phyloP scores from a whole-genome alignment of 768 basidiomycete genomes.

The Russula earlei region DNA sequence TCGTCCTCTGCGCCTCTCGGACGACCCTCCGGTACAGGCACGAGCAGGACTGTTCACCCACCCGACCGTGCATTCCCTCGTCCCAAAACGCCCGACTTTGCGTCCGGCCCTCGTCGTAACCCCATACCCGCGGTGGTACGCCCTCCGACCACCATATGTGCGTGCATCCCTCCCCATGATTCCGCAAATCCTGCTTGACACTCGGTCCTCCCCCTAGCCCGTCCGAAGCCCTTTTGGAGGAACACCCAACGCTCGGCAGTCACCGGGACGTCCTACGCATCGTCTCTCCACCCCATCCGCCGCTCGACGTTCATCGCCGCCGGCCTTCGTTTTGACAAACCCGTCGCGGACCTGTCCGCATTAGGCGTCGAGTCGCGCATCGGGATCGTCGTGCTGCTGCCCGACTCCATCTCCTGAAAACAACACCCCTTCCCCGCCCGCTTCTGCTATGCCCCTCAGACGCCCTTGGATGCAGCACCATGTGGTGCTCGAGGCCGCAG shows the following conservation, averaged over 20 bases:
- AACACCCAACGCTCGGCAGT: slow-evolving; percentile 65
- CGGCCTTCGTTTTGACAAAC: slow-evolving; percentile 57
- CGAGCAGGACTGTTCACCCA: neutral
- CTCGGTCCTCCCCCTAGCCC: slow-evolving; percentile 40
- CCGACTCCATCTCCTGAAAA: slow-evolving; percentile 2
- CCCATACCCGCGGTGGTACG: slow-evolving; percentile 35
- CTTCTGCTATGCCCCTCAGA: neutral
- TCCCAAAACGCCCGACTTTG: neutral
- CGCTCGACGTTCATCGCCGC: slow-evolving; percentile 74
- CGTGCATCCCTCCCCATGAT: slow-evolving; percentile 26
- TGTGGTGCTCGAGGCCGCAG: neutral
- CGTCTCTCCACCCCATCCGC: slow-evolving; percentile 62
- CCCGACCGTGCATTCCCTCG: neutral
- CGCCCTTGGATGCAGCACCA: neutral
- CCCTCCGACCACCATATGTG: slow-evolving; percentile 58
- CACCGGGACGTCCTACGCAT: slow-evolving; percentile 60
- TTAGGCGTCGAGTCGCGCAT: slow-evolving; percentile 28
- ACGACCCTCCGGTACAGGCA: neutral
- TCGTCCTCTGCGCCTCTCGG: neutral
- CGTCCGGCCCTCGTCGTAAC: neutral
- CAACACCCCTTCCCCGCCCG: no score
- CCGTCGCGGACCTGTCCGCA: slow-evolving; percentile 33
- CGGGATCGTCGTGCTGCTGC: slow-evolving; percentile 20
- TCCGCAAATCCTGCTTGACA: neutral
- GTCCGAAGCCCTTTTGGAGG: slow-evolving; percentile 79